phyloP scores from a whole-genome alignment of 352 stramenopile species.

The Phytopythium vexans region DNA sequence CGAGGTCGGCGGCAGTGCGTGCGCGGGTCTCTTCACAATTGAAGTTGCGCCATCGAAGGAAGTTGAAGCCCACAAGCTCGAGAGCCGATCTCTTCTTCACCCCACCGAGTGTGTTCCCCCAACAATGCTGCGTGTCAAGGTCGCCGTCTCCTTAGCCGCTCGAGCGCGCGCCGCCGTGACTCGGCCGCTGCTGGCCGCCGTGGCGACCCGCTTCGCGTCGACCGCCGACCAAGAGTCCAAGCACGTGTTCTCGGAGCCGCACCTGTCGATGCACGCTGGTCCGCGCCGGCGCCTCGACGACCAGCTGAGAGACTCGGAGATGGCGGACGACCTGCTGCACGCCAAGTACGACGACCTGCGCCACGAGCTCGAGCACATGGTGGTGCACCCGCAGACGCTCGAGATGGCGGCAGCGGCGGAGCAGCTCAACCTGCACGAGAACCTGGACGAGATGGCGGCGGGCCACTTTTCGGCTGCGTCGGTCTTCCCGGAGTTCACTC shows the following conservation, averaged over 20 bases:
- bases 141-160: no score
- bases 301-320: not conserved
- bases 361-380: slow-evolving; percentile 14
- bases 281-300: slow-evolving; percentile 5
- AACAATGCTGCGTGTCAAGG: no score
- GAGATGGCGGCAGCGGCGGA: slow-evolving; percentile 12
- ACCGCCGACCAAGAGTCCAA: not conserved
- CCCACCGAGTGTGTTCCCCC: no score
- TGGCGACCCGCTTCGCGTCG: not conserved
- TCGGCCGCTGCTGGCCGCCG: slow-evolving; percentile 1
- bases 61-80: no score
- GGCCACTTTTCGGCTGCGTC: slow-evolving; percentile 59
- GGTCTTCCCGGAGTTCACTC: slow-evolving; percentile 59
- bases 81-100: no score
- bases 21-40: no score
- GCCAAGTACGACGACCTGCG: slow-evolving; percentile 16
- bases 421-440: slow-evolving; percentile 25
- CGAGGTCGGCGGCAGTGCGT: no score
- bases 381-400: no score
- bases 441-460: slow-evolving; percentile 47
- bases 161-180: not conserved
- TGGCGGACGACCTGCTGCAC: slow-evolving; percentile 8
- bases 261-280: slow-evolving; percentile 2
- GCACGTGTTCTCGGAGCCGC: slow-evolving; percentile 4
- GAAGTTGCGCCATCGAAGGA: no score